These are phyloP conservation scores for Kazachstania psychrophila DNA, from an alignment of 805 yeast species.

Conservation along the genomic window DNA sequence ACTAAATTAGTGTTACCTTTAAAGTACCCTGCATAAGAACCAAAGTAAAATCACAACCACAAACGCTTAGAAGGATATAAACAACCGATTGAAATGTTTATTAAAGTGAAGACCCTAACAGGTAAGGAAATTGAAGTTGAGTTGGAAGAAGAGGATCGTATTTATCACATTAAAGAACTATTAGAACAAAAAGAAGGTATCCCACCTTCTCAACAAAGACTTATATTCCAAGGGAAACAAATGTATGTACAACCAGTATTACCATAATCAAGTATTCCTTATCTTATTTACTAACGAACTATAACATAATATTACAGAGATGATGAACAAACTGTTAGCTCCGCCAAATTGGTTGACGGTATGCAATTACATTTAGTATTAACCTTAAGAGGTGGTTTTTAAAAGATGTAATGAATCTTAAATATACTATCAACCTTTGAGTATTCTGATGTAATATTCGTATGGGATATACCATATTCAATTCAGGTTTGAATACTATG, in stretches of 20 bases:
- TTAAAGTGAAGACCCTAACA: constrained; percentile 27
- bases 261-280: background rate
- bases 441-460: background rate
- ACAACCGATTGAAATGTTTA: constrained; percentile 7
- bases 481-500: too few relatives aligned
- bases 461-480: too few relatives aligned
- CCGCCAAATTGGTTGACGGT: constrained; percentile 75
- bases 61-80: too few relatives aligned
- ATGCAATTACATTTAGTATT: constrained; percentile 82
- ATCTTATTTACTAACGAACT: constrained; percentile 1
- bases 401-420: background rate
- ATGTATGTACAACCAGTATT: constrained; percentile 46
- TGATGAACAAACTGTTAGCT: constrained; percentile 65
- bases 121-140: constrained; percentile 32
- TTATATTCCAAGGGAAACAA: constrained; percentile 85
- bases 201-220: constrained; percentile 91
- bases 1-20: background rate
- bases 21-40: background rate
- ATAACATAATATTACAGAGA: constrained; percentile 30
- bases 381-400: constrained; percentile 80
- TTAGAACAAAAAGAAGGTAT: constrained; percentile 96
- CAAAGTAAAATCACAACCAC: too few relatives aligned
- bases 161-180: constrained; percentile 74
- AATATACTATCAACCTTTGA: background rate
- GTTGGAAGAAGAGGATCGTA: constrained; percentile 30